A percentile compares a stretch with the other conserved stretches of the same genome.
phyloP scores from a whole-genome alignment of 345 rosid genomes.

The Hirschfeldia incana region DNA sequence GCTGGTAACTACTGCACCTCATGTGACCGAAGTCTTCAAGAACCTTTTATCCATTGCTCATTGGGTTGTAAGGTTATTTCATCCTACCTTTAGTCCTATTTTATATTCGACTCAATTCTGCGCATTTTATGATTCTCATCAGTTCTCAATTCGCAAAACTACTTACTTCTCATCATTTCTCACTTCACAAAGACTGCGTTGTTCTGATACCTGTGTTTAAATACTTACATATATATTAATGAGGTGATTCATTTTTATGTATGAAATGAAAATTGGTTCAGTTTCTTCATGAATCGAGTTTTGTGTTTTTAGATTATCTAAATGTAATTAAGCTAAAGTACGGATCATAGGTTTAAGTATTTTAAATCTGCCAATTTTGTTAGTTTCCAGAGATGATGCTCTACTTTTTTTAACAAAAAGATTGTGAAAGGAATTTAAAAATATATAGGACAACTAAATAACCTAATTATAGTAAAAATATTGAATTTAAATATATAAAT shows the following conservation, averaged over 20 bases:
- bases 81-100: not conserved
- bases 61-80: constrained; percentile 82
- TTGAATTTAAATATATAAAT: not conserved
- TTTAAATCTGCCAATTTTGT: constrained; percentile 9
- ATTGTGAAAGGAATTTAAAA: not conserved
- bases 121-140: not conserved
- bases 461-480: not conserved
- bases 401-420: not conserved
- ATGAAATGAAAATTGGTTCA: not conserved
- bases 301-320: not conserved
- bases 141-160: not conserved
- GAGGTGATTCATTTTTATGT: constrained; percentile 5
- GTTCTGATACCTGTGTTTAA: not conserved
- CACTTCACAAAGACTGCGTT: not conserved
- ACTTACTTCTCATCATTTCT: not conserved
- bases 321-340: not conserved
- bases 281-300: not conserved
- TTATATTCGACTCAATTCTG: not conserved
- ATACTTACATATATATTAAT: not conserved
- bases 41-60: constrained; percentile 90
- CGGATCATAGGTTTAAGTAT: not conserved
- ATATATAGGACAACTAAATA: not conserved
- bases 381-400: constrained; percentile 2
- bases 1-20: constrained; percentile 91
- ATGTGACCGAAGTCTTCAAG: constrained; percentile 95